A percentile compares a stretch with the other conserved stretches of the same genome.
phyloP scores from a whole-genome alignment of 352 stramenopile genomes.

The Pythium dissotocum region DNA sequence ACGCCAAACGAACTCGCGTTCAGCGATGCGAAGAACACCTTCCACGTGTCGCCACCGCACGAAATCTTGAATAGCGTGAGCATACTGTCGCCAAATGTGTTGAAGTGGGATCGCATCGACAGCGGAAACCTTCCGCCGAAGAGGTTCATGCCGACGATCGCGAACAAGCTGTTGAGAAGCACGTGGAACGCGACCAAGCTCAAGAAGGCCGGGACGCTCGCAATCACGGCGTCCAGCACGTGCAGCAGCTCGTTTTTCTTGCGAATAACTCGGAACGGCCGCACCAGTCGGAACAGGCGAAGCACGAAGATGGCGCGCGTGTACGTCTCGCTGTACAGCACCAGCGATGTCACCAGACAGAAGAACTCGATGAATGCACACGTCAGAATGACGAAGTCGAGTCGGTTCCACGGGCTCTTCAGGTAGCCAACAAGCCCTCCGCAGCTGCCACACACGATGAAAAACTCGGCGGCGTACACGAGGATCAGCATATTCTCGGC shows the following conservation, averaged over 20 bases:
- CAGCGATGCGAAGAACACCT: conserved; percentile 75
- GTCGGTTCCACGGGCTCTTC: conserved; percentile 79
- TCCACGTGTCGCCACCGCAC: conserved; percentile 80
- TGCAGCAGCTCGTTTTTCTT: conserved; percentile 75
- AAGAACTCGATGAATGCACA: conserved; percentile 68
- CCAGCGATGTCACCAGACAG: conserved; percentile 52
- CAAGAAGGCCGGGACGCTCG: conserved; percentile 67
- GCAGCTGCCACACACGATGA: conserved; percentile 54
- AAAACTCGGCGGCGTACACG: conserved; percentile 69
- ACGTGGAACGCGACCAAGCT: conserved; percentile 62
- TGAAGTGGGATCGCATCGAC: conserved; percentile 74
- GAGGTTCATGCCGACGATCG: conserved; percentile 82
- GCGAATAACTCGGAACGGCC: conserved; percentile 74
- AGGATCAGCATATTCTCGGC: conserved; percentile 72
- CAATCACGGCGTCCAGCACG: conserved; percentile 70
- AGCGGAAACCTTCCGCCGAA: conserved; percentile 76
- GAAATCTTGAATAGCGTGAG: conserved; percentile 87
- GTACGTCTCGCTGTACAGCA: conserved; percentile 68
- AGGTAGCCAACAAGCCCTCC: conserved; percentile 67
- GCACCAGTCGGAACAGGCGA: conserved; percentile 73
- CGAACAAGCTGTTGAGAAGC: conserved; percentile 76
- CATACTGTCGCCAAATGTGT: conserved; percentile 83
- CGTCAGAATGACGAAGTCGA: conserved; percentile 74
- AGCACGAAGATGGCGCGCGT: conserved; percentile 75
- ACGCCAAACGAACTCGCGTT: conserved; percentile 55